These are phyloP conservation scores for Tricholoma hemisulphureum DNA, from an alignment of 768 basidiomycete genomes.

Conservation along the genomic window DNA sequence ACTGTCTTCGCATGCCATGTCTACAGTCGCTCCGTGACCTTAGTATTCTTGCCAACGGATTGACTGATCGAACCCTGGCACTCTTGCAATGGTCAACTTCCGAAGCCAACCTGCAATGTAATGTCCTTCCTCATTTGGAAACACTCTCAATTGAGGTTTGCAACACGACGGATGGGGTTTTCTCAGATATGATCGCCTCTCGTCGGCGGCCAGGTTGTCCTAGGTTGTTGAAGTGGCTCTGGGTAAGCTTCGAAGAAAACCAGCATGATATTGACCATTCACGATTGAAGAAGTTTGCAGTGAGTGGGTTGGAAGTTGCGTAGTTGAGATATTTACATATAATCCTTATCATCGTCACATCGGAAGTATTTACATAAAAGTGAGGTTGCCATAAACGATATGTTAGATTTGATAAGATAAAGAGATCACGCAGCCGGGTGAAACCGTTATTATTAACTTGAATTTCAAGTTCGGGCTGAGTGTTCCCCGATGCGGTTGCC, in stretches of 20 bases:
- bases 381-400: too few species aligned
- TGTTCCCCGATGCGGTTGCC: conserved; percentile 16
- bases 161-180: not conserved
- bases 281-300: not conserved
- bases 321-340: not conserved
- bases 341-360: too few species aligned
- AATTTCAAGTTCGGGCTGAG: too few species aligned
- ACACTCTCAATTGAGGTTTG: not conserved
- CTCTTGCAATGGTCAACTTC: not conserved
- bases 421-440: too few species aligned
- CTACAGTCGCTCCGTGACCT: not conserved
- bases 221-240: not conserved
- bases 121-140: not conserved
- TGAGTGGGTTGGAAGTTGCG: not conserved
- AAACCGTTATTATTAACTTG: too few species aligned
- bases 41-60: not conserved
- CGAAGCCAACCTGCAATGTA: not conserved
- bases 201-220: not conserved
- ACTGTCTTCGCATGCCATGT: not conserved
- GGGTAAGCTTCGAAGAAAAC: not conserved
- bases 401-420: too few species aligned
- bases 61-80: not conserved
- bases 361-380: too few species aligned
- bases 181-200: not conserved
- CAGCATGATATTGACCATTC: not conserved